Evolutionary conservation across 345 rosid genomes (phyloP), one percentile per base, ranked within the genome.

Genomic region (Diplotaxis tenuifolia): DNA sequence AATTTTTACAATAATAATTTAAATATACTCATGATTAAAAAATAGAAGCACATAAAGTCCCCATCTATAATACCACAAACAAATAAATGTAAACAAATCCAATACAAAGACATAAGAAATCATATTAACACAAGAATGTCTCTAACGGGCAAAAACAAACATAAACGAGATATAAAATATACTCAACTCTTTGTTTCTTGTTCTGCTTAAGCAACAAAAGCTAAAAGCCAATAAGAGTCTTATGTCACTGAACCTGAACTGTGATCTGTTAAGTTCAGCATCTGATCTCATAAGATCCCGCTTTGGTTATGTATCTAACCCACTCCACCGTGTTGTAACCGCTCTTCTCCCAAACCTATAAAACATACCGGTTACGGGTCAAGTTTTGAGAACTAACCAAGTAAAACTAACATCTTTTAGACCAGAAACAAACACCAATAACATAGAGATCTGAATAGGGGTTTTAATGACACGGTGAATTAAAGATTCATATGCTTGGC

Each of bases 271-370:
- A 25, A 15, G 50, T 77, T 78, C 74, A 92, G 90, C 97, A 88
- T 84, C 99, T 89, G 79, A 96, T 83, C 91, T 96, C 99, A 7
- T 90, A 96, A 2, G 99, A 92, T 15, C 99, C 99, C 0, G 98
- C 99, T 79, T 92, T 96, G 6, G 97, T 92, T 27, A 96, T 96
- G 70, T 96, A 90, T 9, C 98, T 91, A 72, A 90, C 99, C 98
- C 99, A 92, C 77, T 96, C 98, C 6, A 96, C 97, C 0, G 99
- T 96, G 85, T 87, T 96, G 83, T 92, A 92, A 22, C 99, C 99
- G 42, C 97, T 96, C 88, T 96, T 92, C 83, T 96, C 98, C 99
- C 99, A 96, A 9, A 96, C 98, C 99, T 96, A 79, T 64, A 70
- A 21, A 76, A 16, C 55, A 75, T 55, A 60, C 47, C 20, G 0